Base-by-base conservation (phyloP, 2,329 filamentous ascomycete genomes). In the Ophiostoma sp. region DNA sequence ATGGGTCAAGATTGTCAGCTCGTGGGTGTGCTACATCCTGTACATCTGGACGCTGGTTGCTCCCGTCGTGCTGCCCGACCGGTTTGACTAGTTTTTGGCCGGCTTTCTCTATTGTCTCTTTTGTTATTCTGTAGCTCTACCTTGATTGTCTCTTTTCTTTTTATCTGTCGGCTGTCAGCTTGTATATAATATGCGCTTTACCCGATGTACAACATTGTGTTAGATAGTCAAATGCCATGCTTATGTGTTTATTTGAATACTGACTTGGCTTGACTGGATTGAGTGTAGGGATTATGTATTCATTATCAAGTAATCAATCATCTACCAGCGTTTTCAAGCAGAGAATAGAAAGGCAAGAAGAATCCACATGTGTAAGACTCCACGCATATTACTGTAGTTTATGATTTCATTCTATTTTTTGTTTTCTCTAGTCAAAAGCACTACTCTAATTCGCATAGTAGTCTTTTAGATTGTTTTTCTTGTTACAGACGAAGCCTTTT, bases 1-100 rank as follows among this genome's bases (percentile, higher is more conserved):
- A 76, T 99, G 96, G 95, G 93, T 97, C 74, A 99, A 99, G 87
- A 98, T 99, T 78, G 88, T 97, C 67, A 96, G 93, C 78, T 89
- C 94, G 18, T 99, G 95, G 95, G 89, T 95, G 67, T 99, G 95
- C 81, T 97, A 99, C 78, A 88, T 82, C 66, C 91, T 99, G 78
- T 99, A 98, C 76, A 85, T 88, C 41, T 99, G 95, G 95, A 97
- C 92, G 18, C 78, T 99, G 74, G 83, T 96, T 60, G 95, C 95
- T 62, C 95, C 95, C 2, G 84, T 96, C 49, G 79, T 96, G 62
- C 78, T 97, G 74, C 93, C 94, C 2, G 93, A 96, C 74, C 85
- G 94, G 66, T 97, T 97, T 76, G 92, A 92, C 65, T 81, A 68
- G 55, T 27, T 8, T 55, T 12, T 16, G 14, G 11, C 5, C 16